Percentiles rank a stretch among this genome's conserved stretches.
Conservation (phyloP, 2,329 filamentous ascomycete genomes). For the Cytospora piceicola region DNA sequence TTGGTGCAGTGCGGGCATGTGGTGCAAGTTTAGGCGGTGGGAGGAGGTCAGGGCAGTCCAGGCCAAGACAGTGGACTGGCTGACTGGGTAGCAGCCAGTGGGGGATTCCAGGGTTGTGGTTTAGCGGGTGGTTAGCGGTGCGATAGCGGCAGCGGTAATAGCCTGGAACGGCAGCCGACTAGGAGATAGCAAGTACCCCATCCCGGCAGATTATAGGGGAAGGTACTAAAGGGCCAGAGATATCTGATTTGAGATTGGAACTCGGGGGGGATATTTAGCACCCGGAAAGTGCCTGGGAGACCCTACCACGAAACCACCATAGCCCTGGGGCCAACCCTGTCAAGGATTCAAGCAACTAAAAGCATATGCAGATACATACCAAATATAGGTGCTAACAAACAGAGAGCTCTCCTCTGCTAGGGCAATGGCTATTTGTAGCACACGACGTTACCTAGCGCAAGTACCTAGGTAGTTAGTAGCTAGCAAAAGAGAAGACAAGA, state of each 20-base stretch:
- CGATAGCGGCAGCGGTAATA: conserved; percentile 6
- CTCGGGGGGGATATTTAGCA: neutral
- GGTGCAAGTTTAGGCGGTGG: neutral
- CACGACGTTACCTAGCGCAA: neutral
- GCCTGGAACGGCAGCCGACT: conserved; percentile 10
- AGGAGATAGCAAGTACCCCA: conserved; percentile 12
- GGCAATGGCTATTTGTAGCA: neutral
- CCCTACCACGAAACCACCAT: neutral
- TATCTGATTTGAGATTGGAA: neutral
- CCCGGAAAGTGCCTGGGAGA: neutral
- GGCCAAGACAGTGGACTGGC: conserved; percentile 25
- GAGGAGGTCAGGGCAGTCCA: neutral
- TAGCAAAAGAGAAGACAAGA: neutral
- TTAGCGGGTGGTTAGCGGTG: conserved; percentile 20
- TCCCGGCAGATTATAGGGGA: conserved; percentile 1
- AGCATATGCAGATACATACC: neutral
- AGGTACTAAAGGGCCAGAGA: neutral
- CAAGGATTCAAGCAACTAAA: neutral
- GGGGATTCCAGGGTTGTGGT: conserved; percentile 28
- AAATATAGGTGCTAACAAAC: neutral
- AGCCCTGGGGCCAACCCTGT: neutral
- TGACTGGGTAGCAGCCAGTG: neutral
- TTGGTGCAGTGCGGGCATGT: neutral
- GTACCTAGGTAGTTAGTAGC: neutral
- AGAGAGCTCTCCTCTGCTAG: neutral